These are phyloP conservation scores for Candida verbasci DNA, from an alignment of 805 yeast species.

Conservation along the genomic window DNA sequence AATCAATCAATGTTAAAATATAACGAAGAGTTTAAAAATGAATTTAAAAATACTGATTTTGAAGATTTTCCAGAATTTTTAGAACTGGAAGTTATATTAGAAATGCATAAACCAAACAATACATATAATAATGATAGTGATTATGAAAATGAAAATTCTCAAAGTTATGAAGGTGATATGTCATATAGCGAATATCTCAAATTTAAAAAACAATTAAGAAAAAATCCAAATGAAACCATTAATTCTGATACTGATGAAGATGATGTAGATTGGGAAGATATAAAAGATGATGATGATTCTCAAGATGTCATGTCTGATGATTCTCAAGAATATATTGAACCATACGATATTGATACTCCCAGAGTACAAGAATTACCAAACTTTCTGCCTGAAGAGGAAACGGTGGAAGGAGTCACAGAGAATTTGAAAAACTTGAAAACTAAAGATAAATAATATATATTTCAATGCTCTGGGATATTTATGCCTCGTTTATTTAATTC, in stretches of 20 bases:
- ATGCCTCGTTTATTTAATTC: constrained; percentile 49
- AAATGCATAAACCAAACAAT: constrained; percentile 2
- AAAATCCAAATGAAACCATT: background rate
- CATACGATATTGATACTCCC: background rate
- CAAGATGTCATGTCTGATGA: constrained; percentile 3
- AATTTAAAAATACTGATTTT: constrained; percentile 45
- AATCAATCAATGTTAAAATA: background rate
- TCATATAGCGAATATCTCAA: constrained; percentile 4
- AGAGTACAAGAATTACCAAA: background rate
- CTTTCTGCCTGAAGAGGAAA: background rate
- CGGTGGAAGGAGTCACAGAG: background rate
- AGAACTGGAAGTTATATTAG: constrained; percentile 8
- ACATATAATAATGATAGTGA: constrained; percentile 15
- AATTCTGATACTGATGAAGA: constrained; percentile 1
- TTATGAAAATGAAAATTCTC: constrained; percentile 8
- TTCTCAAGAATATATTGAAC: constrained; percentile 5
- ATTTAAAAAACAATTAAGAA: constrained; percentile 5
- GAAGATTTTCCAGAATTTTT: constrained; percentile 61
- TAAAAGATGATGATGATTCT: constrained; percentile 1
- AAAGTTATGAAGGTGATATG: constrained; percentile 7
- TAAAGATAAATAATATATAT: background rate
- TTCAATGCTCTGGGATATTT: constrained; percentile 15
- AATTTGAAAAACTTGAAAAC: constrained; percentile 2
- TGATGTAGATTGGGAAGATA: constrained; percentile 6
- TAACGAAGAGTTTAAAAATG: constrained; percentile 1